These are phyloP conservation scores for Tolypocladium guangdongense DNA, from an alignment of 2,329 filamentous ascomycete species.

Conservation along the genomic window DNA sequence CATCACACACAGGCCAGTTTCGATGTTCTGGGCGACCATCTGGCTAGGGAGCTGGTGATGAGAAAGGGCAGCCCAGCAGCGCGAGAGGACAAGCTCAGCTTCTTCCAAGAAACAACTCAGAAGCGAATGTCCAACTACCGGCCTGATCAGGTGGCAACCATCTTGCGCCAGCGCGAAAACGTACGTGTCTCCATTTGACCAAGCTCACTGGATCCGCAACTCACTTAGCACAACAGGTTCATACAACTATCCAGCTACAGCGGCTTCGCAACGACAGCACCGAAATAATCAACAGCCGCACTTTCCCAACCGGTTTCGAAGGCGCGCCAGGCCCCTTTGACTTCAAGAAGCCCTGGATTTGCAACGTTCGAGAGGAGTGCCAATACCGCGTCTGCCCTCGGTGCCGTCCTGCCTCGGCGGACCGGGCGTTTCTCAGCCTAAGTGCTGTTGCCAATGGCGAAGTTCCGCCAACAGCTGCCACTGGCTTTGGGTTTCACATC, in stretches of 20 bases:
- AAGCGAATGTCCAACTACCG: conserved; percentile 33
- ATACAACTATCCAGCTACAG: conserved; percentile 18
- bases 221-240: conserved; percentile 15
- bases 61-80: conserved; percentile 28
- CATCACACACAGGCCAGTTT: conserved; percentile 17
- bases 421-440: conserved; percentile 38
- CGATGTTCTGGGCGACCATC: conserved; percentile 20
- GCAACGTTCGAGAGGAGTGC: conserved; percentile 30
- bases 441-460: conserved; percentile 38
- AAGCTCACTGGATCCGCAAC: background rate
- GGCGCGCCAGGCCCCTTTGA: conserved; percentile 6
- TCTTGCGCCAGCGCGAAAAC: conserved; percentile 39
- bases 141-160: conserved; percentile 32
- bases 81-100: conserved; percentile 30
- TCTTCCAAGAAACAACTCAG: conserved; percentile 32
- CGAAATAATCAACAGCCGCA: conserved; percentile 9
- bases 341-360: conserved; percentile 27
- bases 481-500: conserved; percentile 41
- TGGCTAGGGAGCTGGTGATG: conserved; percentile 21
- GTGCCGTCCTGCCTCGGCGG: conserved; percentile 33
- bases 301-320: conserved; percentile 8
- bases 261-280: conserved; percentile 12
- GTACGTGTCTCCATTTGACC: conserved; percentile 20
- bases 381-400: conserved; percentile 36
- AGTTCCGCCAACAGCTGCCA: conserved; percentile 35